Percentiles rank a stretch among this genome's conserved stretches.
phyloP scores from a whole-genome alignment of 805 yeast species.

The Saturnispora ahearnii region DNA sequence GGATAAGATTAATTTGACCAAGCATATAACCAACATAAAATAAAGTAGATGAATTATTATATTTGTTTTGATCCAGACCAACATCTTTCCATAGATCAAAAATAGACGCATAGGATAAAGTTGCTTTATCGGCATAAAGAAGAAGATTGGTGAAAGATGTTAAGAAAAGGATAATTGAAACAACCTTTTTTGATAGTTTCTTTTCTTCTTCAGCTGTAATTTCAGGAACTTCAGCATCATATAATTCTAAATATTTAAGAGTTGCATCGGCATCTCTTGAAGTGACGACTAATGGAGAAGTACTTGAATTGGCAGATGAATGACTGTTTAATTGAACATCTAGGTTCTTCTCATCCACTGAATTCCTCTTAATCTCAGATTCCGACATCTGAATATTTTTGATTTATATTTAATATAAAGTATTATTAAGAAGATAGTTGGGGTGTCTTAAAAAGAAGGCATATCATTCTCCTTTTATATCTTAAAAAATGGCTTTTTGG shows the following conservation, averaged over 20 bases:
- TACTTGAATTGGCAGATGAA: background rate
- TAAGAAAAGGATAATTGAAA: constrained; percentile 29
- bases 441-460: no score
- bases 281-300: background rate
- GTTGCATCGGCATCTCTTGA: constrained; percentile 14
- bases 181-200: constrained; percentile 31
- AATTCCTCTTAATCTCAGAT: background rate
- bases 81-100: constrained; percentile 40
- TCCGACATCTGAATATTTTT: background rate
- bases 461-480: no score
- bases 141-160: constrained; percentile 33
- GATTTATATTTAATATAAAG: no score
- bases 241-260: constrained; percentile 7
- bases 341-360: constrained; percentile 1
- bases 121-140: constrained; percentile 45
- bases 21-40: constrained; percentile 41
- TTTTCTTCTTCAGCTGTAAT: constrained; percentile 36
- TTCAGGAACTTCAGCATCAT: constrained; percentile 24
- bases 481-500: no score
- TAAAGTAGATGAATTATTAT: constrained; percentile 38
- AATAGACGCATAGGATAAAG: constrained; percentile 39
- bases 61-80: constrained; percentile 32
- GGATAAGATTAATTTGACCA: constrained; percentile 33
- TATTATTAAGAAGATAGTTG: no score
- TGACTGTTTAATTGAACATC: background rate